Evolutionary conservation across 2,329 filamentous ascomycete species (phyloP), one percentile per base, ranked within the genome.

Genomic region (Fusarium mexicanum): DNA sequence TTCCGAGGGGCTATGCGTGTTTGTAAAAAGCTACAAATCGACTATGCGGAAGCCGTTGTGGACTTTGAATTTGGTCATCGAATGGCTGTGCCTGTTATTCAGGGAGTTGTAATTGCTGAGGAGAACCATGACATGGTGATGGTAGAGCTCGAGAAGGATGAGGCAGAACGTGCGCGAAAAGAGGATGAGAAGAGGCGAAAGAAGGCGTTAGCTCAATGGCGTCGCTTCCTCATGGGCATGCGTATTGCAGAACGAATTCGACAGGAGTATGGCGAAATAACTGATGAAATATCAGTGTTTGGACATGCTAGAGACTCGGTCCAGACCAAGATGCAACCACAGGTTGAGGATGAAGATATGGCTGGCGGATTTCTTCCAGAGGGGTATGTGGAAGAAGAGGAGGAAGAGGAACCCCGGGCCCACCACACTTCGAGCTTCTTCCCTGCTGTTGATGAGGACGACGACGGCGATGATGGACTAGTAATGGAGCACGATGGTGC

Each of bases 1-100:
- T 91, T 92, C 61, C 90, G 92, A 51, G 94, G 94, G 1, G 92
- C 92, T 0, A 91, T 92, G 38, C 91, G 92, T 54, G 89, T 98
- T 3, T 98, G 96, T 81, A 94, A 94, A 80, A 91, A 93, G 70
- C 86, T 99, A 0, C 90, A 91, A 8, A 92, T 98, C 43, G 95
- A 98, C 79, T 97, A 92, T 77, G 96, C 96, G 0, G 96, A 98
- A 82, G 96, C 96, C 3, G 96, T 98, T 6, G 95, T 95, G 1
- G 96, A 94, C 4, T 99, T 99, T 80, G 96, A 99, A 80, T 99
- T 98, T 80, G 96, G 96, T 1, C 92, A 96, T 77, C 93, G 96
- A 69, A 95, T 96, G 88, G 96, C 96, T 10, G 94, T 98, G 2
- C 96, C 96, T 1, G 91, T 98, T 2, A 93, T 98, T 35, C 92